These are phyloP conservation scores for Blumeriella jaapii DNA, from an alignment of 2,329 filamentous ascomycete genomes.

Conservation along the genomic window DNA sequence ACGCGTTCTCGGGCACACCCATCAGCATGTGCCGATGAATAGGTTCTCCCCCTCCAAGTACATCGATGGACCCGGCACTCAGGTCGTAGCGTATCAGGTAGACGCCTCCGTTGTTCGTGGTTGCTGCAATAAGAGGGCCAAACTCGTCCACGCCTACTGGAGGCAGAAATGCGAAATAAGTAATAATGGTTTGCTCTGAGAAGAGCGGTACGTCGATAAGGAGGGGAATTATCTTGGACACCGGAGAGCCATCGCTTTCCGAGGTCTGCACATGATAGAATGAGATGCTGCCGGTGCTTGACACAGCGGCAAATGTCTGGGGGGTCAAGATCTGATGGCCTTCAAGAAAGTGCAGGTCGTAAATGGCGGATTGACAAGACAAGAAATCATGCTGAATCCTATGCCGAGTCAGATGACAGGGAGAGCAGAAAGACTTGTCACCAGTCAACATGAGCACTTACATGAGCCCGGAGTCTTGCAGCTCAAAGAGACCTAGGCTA, in stretches of 20 bases:
- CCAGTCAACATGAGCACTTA: not conserved
- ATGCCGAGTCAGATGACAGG: constrained; percentile 1
- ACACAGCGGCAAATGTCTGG: constrained; percentile 70
- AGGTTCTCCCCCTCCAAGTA: constrained; percentile 12
- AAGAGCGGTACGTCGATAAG: constrained; percentile 29
- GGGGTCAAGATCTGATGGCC: constrained; percentile 35
- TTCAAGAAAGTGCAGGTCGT: constrained; percentile 76
- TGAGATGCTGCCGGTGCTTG: constrained; percentile 61
- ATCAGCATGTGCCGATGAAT: constrained; percentile 31
- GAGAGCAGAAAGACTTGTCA: not conserved
- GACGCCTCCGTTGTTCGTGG: constrained; percentile 17
- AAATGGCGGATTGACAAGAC: constrained; percentile 57
- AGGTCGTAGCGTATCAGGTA: constrained; percentile 13
- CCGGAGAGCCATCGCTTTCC: not conserved
- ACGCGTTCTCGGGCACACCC: constrained; percentile 35
- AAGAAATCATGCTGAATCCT: constrained; percentile 48
- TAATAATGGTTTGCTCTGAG: constrained; percentile 14
- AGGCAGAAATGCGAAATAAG: constrained; percentile 8
- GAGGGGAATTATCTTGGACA: constrained; percentile 36
- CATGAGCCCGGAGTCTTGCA: constrained; percentile 25
- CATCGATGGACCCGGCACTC: constrained; percentile 5
- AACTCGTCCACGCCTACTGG: not conserved
- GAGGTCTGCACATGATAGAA: constrained; percentile 43
- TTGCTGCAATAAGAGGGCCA: constrained; percentile 26
- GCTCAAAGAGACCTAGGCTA: constrained; percentile 55